These are phyloP conservation scores for Cystoderma amianthinum DNA, from an alignment of 768 basidiomycete species.

Conservation along the genomic window DNA sequence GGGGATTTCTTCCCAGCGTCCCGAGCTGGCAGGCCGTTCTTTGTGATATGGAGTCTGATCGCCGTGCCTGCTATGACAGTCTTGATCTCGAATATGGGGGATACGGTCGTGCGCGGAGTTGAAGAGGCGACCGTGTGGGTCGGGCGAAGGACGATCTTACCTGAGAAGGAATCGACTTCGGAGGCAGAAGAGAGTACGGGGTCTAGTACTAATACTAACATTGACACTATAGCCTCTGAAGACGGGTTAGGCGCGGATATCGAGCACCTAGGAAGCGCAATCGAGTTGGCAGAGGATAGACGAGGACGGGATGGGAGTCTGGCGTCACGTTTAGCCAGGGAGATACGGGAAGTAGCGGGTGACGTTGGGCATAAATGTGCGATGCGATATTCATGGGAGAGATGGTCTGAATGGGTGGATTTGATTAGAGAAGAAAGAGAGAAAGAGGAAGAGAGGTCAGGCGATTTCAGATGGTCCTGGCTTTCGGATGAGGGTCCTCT, in stretches of 20 bases:
- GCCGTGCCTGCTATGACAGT: conserved; percentile 34
- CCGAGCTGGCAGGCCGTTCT: conserved; percentile 29
- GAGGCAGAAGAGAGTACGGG: background rate
- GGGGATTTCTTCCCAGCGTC: conserved; percentile 30
- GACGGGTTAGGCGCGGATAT: conserved; percentile 13
- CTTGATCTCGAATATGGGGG: conserved; percentile 40
- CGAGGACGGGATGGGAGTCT: conserved; percentile 16
- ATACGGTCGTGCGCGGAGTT: conserved; percentile 35
- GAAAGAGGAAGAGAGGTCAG: too few species aligned
- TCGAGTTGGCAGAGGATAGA: conserved; percentile 21
- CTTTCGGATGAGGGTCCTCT: conserved; percentile 31
- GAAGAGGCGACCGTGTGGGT: conserved; percentile 22
- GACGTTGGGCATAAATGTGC: conserved; percentile 19
- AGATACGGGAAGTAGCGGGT: conserved; percentile 19
- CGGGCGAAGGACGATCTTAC: conserved; percentile 17
- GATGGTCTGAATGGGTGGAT: conserved; percentile 27
- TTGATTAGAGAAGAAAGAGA: too few species aligned
- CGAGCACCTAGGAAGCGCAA: conserved; percentile 23
- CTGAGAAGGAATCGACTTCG: conserved; percentile 15
- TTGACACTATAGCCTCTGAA: background rate
- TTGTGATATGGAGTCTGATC: conserved; percentile 33
- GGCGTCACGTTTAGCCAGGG: conserved; percentile 19
- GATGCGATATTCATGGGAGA: conserved; percentile 26
- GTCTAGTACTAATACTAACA: background rate
- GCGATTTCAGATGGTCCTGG: too few species aligned